Evolutionary conservation across 352 stramenopile genomes (phyloP), one percentile per base, ranked within the genome.

Genomic region (Peronospora farinosa): DNA sequence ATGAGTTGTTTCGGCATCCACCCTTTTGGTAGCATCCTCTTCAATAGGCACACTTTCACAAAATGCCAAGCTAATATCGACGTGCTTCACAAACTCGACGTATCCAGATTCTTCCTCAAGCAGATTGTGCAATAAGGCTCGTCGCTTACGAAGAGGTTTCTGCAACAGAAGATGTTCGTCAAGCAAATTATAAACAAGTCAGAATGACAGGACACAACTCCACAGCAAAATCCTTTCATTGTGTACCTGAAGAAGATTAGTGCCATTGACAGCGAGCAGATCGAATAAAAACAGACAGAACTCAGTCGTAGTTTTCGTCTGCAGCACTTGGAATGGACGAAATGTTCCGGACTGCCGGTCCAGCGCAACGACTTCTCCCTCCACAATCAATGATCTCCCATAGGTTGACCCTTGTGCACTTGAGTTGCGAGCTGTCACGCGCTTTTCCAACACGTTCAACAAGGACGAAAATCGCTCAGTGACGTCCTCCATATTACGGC

Each of bases 231-330:
- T 27, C n/a, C 11, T 21, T 5, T 13, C 16, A 15, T 16, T 36
- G 32, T 33, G 8, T 66, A 77, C 70, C 53, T 78, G 54, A 5
- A 86, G 47, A 27, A 87, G 52, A 30, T 57, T 81, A 9, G 62
- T 56, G 16, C 60, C 70, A 43, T 88, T 63, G 30, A 84, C 9
- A 19, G 69, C 63, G 11, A 92, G 67, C 19, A 89, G 43, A 47
- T 92, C 82, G 37, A 92, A 92, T 1, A 70, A 67, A 62, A 88
- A 92, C 5, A 92, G 62, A 48, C 77, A 88, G 40, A 90, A 87
- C 6, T 82, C 70, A 3, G 70, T 80, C 40, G 73, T 84, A 25
- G 60, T 69, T 47, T 88, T 90, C 8, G 72, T 82, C 49, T 92
- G 81, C 38, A 92, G 58, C 10, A 88, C 72, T 54, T 92, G 81